Evolutionary conservation across 176 grass and related monocot genomes (phyloP).

Genomic region (Lolium rigidum): DNA sequence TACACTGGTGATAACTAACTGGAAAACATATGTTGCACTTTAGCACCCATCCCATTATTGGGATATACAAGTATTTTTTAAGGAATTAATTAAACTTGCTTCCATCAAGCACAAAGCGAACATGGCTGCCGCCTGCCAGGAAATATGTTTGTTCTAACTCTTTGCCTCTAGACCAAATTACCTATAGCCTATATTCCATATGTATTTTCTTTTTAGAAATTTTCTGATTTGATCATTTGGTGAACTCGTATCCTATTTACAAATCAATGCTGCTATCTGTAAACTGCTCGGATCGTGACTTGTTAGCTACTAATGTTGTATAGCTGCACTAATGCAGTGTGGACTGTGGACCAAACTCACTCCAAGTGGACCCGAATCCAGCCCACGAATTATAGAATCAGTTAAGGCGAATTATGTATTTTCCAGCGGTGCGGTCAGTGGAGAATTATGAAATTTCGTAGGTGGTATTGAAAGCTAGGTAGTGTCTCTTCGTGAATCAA

Average conservation of each 20-base stretch:
- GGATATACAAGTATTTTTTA: not conserved
- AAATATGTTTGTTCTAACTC: no score
- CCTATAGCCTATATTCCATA: not conserved
- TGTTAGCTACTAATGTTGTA: constrained; percentile 3
- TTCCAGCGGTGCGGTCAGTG: not conserved
- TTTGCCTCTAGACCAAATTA: no score
- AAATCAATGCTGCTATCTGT: constrained; percentile 39
- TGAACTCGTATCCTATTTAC: not conserved
- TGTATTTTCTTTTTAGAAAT: not conserved
- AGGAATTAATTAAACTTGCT: constrained; percentile 21
- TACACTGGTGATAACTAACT: constrained; percentile 25
- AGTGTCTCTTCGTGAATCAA: not conserved
- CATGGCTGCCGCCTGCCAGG: not conserved
- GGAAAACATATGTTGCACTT: not conserved
- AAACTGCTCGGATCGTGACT: constrained; percentile 30
- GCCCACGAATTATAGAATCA: constrained; percentile 16
- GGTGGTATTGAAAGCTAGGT: constrained; percentile 3
- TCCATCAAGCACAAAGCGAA: not conserved
- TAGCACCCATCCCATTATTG: not conserved
- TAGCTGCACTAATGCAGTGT: constrained; percentile 23
- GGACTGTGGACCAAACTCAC: constrained; percentile 7
- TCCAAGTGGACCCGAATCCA: constrained; percentile 25
- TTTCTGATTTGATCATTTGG: not conserved
- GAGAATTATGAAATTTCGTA: constrained; percentile 15
- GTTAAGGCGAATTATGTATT: constrained; percentile 7